Evolutionary conservation across 1,284 basidiomycete species (phyloP).

Genomic region (Pseudozyma thailandica): DNA sequence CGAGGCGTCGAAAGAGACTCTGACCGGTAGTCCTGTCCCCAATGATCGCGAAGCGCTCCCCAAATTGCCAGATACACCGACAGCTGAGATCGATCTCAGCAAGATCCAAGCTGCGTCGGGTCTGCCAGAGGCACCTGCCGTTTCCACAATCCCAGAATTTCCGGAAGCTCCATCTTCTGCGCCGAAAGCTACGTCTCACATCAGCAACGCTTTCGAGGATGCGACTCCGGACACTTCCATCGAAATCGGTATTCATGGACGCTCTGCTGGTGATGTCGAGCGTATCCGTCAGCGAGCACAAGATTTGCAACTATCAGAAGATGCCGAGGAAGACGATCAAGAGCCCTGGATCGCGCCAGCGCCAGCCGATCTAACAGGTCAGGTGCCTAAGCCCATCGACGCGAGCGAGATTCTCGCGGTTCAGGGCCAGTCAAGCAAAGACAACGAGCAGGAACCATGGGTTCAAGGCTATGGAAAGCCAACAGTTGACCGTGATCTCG

Average conservation of each 20-base stretch:
- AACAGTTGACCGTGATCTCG: constrained; percentile 24
- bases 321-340: constrained; percentile 7
- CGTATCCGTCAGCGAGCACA: constrained; percentile 37
- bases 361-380: constrained; percentile 23
- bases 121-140: constrained; percentile 12
- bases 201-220: constrained; percentile 20
- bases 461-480: constrained; percentile 41
- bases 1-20: constrained; percentile 8
- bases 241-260: constrained; percentile 54
- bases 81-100: constrained; percentile 36
- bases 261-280: constrained; percentile 48
- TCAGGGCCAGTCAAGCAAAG: constrained; percentile 9
- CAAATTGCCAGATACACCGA: constrained; percentile 42
- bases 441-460: constrained; percentile 35
- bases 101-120: constrained; percentile 29
- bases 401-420: constrained; percentile 35
- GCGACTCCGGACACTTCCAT: constrained; percentile 44
- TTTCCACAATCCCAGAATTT: constrained; percentile 39
- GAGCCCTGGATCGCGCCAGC: constrained; percentile 41
- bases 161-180: constrained; percentile 45
- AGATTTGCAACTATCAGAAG: constrained; percentile 31
- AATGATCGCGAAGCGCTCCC: constrained; percentile 19
- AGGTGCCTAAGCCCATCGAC: constrained; percentile 40
- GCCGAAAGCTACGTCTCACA: constrained; percentile 24
- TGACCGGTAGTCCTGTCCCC: constrained; percentile 7